Percentiles rank a stretch among this genome's conserved stretches.
Conservation (phyloP, 148 eudicot genomes). For the Chenopodium berlandieri region DNA sequence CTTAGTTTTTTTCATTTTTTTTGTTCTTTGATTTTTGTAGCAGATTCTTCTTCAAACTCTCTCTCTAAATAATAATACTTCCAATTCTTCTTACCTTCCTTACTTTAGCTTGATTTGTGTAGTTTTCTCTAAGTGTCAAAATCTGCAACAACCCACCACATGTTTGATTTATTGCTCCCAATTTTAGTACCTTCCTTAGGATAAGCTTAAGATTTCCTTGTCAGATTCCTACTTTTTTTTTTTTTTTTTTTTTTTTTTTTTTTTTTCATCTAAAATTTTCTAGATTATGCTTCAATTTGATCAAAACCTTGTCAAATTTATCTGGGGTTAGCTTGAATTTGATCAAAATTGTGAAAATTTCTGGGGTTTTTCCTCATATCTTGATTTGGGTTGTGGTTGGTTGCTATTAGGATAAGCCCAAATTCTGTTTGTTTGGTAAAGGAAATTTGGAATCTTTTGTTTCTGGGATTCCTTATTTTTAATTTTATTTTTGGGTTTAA, state of each 20-base stretch:
- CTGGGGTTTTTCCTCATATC: conserved; percentile 22
- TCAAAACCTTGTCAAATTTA: background rate
- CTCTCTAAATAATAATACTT: background rate
- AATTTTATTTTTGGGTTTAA: background rate
- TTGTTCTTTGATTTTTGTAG: background rate
- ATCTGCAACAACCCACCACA: conserved; percentile 31
- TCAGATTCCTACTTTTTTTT: background rate
- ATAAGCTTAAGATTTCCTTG: conserved; percentile 16
- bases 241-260: background rate
- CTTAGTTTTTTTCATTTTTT: conserved; percentile 10
- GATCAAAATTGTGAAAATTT: conserved; percentile 3
- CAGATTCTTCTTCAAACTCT: conserved; percentile 16
- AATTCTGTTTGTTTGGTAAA: conserved; percentile 35
- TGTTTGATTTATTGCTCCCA: conserved; percentile 15
- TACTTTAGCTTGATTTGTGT: conserved; percentile 10
- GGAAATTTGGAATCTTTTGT: conserved; percentile 41
- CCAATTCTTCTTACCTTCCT: background rate
- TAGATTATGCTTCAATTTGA: background rate
- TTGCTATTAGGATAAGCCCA: conserved; percentile 27
- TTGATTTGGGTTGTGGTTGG: conserved; percentile 41
- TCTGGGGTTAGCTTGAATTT: conserved; percentile 22
- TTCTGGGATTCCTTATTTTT: conserved; percentile 40
- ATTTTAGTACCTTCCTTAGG: conserved; percentile 5
- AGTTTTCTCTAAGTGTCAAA: conserved; percentile 28
- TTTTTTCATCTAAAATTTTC: background rate